These are phyloP conservation scores for Serendipita indica DNA, from an alignment of 768 basidiomycete genomes.

Conservation along the genomic window DNA sequence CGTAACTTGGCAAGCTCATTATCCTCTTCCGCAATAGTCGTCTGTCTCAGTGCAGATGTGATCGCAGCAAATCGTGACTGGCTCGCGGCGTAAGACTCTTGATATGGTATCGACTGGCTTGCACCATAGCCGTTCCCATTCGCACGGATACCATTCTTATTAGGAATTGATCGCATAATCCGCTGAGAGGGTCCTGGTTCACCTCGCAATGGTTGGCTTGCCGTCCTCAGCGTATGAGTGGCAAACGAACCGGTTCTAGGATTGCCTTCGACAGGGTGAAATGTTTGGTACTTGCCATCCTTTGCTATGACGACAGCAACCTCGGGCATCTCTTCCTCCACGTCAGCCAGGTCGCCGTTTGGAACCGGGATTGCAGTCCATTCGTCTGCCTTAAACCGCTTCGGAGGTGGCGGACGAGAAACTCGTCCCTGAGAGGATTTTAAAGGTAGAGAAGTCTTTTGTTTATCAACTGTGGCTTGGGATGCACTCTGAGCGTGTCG, in stretches of 20 bases:
- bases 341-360: neutral
- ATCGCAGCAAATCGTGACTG: conserved; percentile 2
- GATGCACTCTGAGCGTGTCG: neutral
- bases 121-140: neutral
- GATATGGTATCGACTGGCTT: neutral
- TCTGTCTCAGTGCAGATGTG: neutral
- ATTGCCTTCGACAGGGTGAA: neutral
- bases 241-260: neutral
- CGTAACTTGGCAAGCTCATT: neutral
- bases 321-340: neutral
- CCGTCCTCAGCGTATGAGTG: neutral
- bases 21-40: neutral
- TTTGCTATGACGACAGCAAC: neutral
- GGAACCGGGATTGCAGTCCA: neutral
- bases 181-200: neutral
- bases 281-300: neutral
- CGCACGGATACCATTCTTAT: neutral
- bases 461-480: neutral
- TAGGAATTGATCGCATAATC: neutral
- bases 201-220: neutral
- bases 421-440: neutral
- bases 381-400: neutral
- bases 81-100: neutral
- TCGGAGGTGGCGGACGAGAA: neutral
- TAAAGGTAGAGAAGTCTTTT: neutral